Conservation (phyloP, 2,329 filamentous ascomycete genomes). For the Exophiala xenobiotica region DNA sequence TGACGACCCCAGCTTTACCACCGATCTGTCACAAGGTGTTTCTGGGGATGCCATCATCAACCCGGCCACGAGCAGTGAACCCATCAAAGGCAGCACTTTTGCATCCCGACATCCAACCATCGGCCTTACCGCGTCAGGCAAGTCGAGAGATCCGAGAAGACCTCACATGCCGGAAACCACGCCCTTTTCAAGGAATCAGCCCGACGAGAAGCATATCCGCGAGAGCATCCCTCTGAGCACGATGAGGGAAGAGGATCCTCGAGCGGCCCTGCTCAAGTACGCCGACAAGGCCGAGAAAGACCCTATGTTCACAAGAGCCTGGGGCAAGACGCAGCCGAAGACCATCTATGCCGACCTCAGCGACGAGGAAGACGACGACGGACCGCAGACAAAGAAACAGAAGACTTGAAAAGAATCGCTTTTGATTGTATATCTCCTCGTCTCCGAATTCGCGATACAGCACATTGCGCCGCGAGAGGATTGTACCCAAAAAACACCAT, state of each 20-base stretch:
- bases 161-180: constrained; percentile 84
- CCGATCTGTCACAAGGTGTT: constrained; percentile 69
- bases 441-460: too few species aligned
- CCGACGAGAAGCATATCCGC: constrained; percentile 84
- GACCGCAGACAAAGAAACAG: constrained; percentile 63
- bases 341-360: constrained; percentile 88
- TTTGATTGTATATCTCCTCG: neutral
- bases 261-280: constrained; percentile 92
- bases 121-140: constrained; percentile 75
- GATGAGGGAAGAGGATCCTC: constrained; percentile 94
- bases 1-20: constrained; percentile 84
- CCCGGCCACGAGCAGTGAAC: constrained; percentile 39
- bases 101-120: constrained; percentile 65
- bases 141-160: constrained; percentile 73
- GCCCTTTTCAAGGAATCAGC: constrained; percentile 85
- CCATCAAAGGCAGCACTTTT: constrained; percentile 53
- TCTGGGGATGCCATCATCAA: constrained; percentile 79
- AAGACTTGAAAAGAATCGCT: constrained; percentile 33
- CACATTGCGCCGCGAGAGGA: too few species aligned
- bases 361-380: constrained; percentile 73
- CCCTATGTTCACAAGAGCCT: constrained; percentile 90
- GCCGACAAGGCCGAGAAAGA: constrained; percentile 90
- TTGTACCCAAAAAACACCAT: too few species aligned
- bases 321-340: constrained; percentile 86
- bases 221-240: constrained; percentile 84